Evolutionary conservation across 495 filamentous ascomycete genomes (phyloP), one percentile per base, ranked within the genome.

Genomic region (Hypoxylon lienhwacheense): DNA sequence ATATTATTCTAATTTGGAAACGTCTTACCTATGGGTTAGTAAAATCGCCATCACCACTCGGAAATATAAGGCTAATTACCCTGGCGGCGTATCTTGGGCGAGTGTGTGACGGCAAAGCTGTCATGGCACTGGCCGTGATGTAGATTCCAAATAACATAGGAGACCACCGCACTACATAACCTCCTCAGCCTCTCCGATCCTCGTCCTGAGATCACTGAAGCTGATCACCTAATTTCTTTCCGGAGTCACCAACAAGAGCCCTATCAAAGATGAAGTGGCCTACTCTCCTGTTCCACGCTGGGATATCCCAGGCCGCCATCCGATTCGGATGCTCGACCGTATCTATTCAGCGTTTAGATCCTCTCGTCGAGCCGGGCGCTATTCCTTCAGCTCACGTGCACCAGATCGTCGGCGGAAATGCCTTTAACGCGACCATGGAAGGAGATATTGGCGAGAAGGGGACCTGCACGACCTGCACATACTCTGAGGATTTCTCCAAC

Each of bases 381-480:
- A 62, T 65, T 16, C 74, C 74, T 5, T 73, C 73, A 11, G 54
- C 75, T 4, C 75, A 78, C 51, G 66, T 78, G 29, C 75, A 78
- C 49, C 74, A 76, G 42, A 73, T 78, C 12, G 73, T 76, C 1
- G 75, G 75, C 21, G 75, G 75, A 20, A 74, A 78, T 67, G 70
- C 67, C 22, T 78, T 78, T 66, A 74, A 76, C 49, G 71, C 73
- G 7, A 66, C 67, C 33, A 77, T 77, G 75, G 49, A 53, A 4
- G 74, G 71, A 15, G 74, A 78, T 33, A 66, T 76, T n/a, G 70
- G 70, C 4, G 67, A 67, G 57, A 52, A 68, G 41, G 73, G 62
- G 5, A 70, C 43, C 14, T 78, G 75, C 59, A 76, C 73, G 7
- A 76, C 73, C 16, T 74, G 73, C 53, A 69, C 66, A 12, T 73